Conservation (phyloP, 768 basidiomycete species). For the Trametes cubensis region DNA sequence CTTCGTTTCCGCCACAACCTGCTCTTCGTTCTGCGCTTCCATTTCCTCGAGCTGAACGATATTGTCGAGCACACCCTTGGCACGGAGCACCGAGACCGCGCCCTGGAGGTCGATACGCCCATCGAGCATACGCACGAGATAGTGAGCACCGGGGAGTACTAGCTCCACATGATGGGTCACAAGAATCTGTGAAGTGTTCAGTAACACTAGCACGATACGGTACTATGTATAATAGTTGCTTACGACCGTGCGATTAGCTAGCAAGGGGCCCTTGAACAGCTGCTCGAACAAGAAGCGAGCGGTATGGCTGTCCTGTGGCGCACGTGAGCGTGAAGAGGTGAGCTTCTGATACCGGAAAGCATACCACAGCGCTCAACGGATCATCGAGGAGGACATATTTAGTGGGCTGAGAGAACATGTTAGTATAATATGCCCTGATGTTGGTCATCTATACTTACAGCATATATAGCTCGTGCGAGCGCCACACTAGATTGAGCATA, state of each 20-base stretch:
- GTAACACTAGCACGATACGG: not conserved
- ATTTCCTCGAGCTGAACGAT: slow-evolving; percentile 58
- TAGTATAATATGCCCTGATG: not conserved
- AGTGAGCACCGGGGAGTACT: slow-evolving; percentile 71
- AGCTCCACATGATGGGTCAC: slow-evolving; percentile 88
- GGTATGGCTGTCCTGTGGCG: slow-evolving; percentile 64
- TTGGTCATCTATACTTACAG: slow-evolving; percentile 55
- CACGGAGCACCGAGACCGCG: slow-evolving; percentile 62
- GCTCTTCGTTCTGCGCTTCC: slow-evolving; percentile 47
- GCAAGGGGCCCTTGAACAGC: slow-evolving; percentile 66
- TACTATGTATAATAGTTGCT: slow-evolving; percentile 18
- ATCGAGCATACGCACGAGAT: slow-evolving; percentile 78
- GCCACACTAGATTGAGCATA: slow-evolving; percentile 78
- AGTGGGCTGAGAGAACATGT: slow-evolving; percentile 26
- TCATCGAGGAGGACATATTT: slow-evolving; percentile 73
- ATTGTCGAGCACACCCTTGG: slow-evolving; percentile 60
- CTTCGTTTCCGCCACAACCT: slow-evolving; percentile 23
- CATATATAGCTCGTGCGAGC: slow-evolving; percentile 81
- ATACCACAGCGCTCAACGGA: slow-evolving; percentile 78
- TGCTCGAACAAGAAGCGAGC: slow-evolving; percentile 63
- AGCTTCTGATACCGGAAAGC: slow-evolving; percentile 32
- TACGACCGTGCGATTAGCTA: slow-evolving; percentile 70
- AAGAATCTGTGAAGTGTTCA: slow-evolving; percentile 46
- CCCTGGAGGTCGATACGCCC: slow-evolving; percentile 81
- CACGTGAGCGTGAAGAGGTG: not conserved